Percentiles rank a stretch among this genome's conserved stretches.
phyloP scores from a whole-genome alignment of 495 filamentous ascomycete species.

The Aspergillus sclerotioniger region DNA sequence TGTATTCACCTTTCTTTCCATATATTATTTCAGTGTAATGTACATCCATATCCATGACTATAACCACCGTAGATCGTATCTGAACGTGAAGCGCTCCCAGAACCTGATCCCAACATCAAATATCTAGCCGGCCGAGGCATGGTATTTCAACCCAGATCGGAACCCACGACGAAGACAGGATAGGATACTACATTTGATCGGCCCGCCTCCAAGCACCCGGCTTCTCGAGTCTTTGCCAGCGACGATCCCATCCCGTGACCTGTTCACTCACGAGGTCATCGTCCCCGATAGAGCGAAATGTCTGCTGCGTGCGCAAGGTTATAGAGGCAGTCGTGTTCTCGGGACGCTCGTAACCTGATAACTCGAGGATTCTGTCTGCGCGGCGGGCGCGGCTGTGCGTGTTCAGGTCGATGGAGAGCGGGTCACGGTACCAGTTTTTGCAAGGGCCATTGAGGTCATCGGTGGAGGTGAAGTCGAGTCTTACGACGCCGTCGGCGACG shows the following conservation, averaged over 20 bases:
- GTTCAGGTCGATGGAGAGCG: slow-evolving; percentile 26
- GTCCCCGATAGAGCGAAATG: slow-evolving; percentile 20
- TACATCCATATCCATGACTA: no score
- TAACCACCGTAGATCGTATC: no score
- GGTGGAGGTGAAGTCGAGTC: slow-evolving; percentile 52
- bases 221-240: slow-evolving; percentile 33
- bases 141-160: neutral
- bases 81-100: no score
- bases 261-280: slow-evolving; percentile 21
- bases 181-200: neutral
- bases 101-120: no score
- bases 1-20: no score
- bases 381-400: neutral
- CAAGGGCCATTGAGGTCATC: slow-evolving; percentile 38
- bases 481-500: slow-evolving; percentile 49
- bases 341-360: slow-evolving; percentile 45
- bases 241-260: slow-evolving; percentile 38
- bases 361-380: slow-evolving; percentile 20
- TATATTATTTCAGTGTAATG: no score
- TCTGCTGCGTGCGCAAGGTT: slow-evolving; percentile 37
- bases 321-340: slow-evolving; percentile 34
- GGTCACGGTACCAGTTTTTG: slow-evolving; percentile 35
- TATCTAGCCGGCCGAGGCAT: no score
- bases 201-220: slow-evolving; percentile 36
- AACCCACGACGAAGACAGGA: neutral